A percentile compares a stretch with the other conserved stretches of the same genome.
These are phyloP conservation scores for Alternaria arbusti DNA, from an alignment of 2,329 filamentous ascomycete species.

Conservation along the genomic window DNA sequence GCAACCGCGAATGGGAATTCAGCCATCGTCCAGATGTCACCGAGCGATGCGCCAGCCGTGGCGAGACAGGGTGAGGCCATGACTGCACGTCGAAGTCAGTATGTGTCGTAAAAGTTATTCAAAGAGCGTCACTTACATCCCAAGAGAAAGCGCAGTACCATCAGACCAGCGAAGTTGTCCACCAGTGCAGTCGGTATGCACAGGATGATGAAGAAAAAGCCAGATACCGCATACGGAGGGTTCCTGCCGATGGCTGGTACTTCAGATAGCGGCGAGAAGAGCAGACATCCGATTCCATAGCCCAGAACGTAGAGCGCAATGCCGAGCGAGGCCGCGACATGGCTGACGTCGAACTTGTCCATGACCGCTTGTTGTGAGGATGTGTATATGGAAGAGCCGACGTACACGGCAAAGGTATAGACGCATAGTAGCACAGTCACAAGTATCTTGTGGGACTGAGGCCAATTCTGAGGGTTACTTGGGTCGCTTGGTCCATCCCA, in stretches of 20 bases:
- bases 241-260: constrained; percentile 70
- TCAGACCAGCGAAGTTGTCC: constrained; percentile 66
- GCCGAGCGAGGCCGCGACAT: constrained; percentile 61
- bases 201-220: constrained; percentile 71
- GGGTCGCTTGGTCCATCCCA: constrained; percentile 49
- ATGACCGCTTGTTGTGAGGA: constrained; percentile 54
- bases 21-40: constrained; percentile 46
- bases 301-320: constrained; percentile 68
- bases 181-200: constrained; percentile 69
- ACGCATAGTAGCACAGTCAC: constrained; percentile 47
- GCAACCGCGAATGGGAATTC: constrained; percentile 52
- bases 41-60: constrained; percentile 43
- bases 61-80: constrained; percentile 45
- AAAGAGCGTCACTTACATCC: constrained; percentile 19
- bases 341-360: constrained; percentile 58
- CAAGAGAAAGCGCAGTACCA: constrained; percentile 56
- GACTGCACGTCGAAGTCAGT: constrained; percentile 9
- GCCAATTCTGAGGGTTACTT: constrained; percentile 48
- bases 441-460: constrained; percentile 37
- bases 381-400: constrained; percentile 59
- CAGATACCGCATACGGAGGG: constrained; percentile 70
- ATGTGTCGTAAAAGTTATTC: not conserved
- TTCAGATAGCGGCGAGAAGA: constrained; percentile 71
- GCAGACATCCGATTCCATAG: constrained; percentile 65
- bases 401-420: constrained; percentile 67